A percentile compares a stretch with the other conserved stretches of the same genome.
Evolutionary conservation across 805 yeast genomes (phyloP).

Genomic region (Dipodascus geniculatus): DNA sequence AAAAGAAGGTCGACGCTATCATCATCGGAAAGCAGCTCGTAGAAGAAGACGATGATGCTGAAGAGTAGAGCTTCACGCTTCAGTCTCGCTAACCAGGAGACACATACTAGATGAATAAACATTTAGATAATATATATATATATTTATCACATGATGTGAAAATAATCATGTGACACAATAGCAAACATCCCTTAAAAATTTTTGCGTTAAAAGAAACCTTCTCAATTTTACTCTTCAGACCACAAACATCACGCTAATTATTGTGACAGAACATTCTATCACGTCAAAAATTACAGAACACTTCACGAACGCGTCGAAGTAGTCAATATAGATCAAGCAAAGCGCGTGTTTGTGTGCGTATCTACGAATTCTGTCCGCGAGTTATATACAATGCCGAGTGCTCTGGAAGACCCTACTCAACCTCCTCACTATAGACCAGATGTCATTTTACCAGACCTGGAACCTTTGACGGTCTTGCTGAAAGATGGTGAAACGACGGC

Average conservation of each 20-base stretch:
- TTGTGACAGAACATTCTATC: not conserved
- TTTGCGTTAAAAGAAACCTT: not conserved
- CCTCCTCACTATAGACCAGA: constrained; percentile 35
- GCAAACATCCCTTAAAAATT: too few species aligned
- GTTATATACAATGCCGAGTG: constrained; percentile 35
- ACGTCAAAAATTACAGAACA: not conserved
- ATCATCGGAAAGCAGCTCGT: constrained; percentile 57
- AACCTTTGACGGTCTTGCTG: constrained; percentile 63
- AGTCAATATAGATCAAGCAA: not conserved
- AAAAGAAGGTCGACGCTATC: constrained; percentile 60
- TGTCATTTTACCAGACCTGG: constrained; percentile 31
- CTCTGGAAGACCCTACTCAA: constrained; percentile 39
- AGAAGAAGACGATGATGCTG: not conserved
- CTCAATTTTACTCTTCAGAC: not conserved
- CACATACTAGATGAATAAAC: too few species aligned
- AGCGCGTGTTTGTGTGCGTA: not conserved
- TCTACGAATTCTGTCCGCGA: too few species aligned
- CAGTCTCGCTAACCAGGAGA: too few species aligned
- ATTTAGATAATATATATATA: too few species aligned
- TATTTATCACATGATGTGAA: too few species aligned
- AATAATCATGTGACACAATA: not conserved
- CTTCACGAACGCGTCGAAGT: not conserved
- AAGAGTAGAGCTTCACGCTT: too few species aligned
- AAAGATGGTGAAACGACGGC: constrained; percentile 90
- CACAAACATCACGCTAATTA: not conserved